Base-by-base conservation (phyloP, 2,329 filamentous ascomycete species). In the Madurella fahalii region DNA sequence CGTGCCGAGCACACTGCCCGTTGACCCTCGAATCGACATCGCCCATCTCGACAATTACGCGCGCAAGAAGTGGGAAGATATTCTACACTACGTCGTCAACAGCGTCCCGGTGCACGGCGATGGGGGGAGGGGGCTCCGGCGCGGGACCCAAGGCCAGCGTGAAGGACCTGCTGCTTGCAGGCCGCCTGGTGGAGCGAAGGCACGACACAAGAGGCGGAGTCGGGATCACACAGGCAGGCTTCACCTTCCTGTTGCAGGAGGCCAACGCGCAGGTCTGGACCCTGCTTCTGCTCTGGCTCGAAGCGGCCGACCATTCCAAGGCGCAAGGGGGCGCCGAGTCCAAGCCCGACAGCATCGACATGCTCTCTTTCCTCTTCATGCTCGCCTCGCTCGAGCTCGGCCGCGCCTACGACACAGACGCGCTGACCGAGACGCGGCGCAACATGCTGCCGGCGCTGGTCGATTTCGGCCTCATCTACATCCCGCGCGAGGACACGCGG, bases 221-320 rank as follows among this genome's bases (percentile, higher is more conserved):
- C 9, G 83, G 82, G 51, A 99, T 99, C 64, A 99, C 94, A 0
- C 86, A 96, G 67, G 85, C 89, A 2, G 94, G 94, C 8, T 99
- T 99, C 68, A 92, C 90, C 0, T 99, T 99, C 66, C 77, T 99
- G 53, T 78, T 99, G 9, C 93, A 97, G 66, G 93, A 96, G 67
- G 87, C 93, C 56, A 97, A 96, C 69, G 91, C 93, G 0, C 94
- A 99, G 71, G 91, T 99, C 37, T 99, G 94, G 94, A 94, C 91
- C 25, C 77, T 99, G 45, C 78, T 99, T 37, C 86, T 99, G 31
- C 85, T 96, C 32, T 99, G 96, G 78, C 84, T 99, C 48, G 89
- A 95, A 62, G 88, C 90, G 58, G 87, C 88, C 43, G 86, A 90
- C 63, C 76, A 78, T 52, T 80, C 80, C 18, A 72, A 69, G 13